Evolutionary conservation across 2,329 filamentous ascomycete genomes (phyloP), one percentile per base, ranked within the genome.

Genomic region (Truncatella angustata): DNA sequence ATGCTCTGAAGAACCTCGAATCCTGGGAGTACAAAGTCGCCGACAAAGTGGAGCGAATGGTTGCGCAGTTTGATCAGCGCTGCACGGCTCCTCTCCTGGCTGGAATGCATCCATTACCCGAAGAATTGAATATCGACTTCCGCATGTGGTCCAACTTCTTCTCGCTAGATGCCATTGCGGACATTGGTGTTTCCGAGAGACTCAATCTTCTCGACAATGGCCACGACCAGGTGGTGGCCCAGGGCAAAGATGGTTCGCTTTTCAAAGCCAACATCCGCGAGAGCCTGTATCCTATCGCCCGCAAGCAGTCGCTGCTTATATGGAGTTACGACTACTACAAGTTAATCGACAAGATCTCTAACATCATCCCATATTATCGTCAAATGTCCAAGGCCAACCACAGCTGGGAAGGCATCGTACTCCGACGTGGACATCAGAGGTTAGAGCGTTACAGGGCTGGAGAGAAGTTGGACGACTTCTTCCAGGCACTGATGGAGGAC

Each of bases 391-490:
- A 73, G 43, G 64, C 71, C 11, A 73, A 70, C 55, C 62, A 73
- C 32, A 67, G 69, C 37, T 79, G 71, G 61, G 63, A 79, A 14
- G 74, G 70, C n/a, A 74, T 81, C 49, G 73, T 78, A 2, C 69
- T 71, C 48, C 72, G 75, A 39, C 74, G 74, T 1, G 69, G 76
- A 0, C 70, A 65, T 1, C 60, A 73, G 35, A 70, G 77, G 1
- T 60, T 79, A 16, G 58, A 70, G 51, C 66, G 76, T 3, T 78
- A 80, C 56, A 30, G 44, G 12, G 66, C 66, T 1, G 80, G 80
- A 21, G 80, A 84, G 63, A 78, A 77, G 54, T 70, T 84, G 0
- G 75, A 80, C 40, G 81, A 85, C 58, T 84, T 85, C 65, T 83
- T 85, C 68, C 70, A 76, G 49, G 71, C 73, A 1, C 62, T 84